These are phyloP conservation scores for Naegleria lovaniensis DNA, from an alignment of 208 protist species.

Conservation along the genomic window DNA sequence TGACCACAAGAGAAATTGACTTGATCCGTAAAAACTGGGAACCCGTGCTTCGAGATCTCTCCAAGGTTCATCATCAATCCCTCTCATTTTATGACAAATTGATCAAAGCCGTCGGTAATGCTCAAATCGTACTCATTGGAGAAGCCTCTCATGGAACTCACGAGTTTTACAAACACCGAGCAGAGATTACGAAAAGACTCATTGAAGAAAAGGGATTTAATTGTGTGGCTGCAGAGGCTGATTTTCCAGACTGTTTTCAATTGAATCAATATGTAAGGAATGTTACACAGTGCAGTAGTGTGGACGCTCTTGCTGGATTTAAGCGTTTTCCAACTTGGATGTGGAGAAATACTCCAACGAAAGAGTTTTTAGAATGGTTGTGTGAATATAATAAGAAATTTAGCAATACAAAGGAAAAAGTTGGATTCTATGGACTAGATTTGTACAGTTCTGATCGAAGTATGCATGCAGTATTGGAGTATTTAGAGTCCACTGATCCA, in stretches of 20 bases:
- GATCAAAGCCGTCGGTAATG: not conserved
- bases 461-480: constrained; percentile 31
- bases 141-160: constrained; percentile 40
- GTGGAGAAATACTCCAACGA: constrained; percentile 33
- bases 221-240: constrained; percentile 27
- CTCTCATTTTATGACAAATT: not conserved
- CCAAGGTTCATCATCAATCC: not conserved
- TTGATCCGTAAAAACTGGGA: not conserved
- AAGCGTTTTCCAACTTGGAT: constrained; percentile 39
- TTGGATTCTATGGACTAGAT: constrained; percentile 39
- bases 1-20: too few relatives aligned
- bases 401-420: not conserved
- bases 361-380: constrained; percentile 36
- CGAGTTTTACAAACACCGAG: constrained; percentile 34
- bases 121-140: constrained; percentile 36
- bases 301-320: constrained; percentile 28
- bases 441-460: constrained; percentile 32
- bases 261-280: constrained; percentile 7
- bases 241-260: constrained; percentile 35
- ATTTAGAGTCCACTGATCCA: constrained; percentile 28
- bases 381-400: constrained; percentile 25
- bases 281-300: not conserved
- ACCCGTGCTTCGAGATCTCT: not conserved
- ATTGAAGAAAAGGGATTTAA: constrained; percentile 37
- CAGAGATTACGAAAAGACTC: constrained; percentile 31